phyloP scores from a whole-genome alignment of 495 filamentous ascomycete genomes.

The Penicillium robsamsonii region DNA sequence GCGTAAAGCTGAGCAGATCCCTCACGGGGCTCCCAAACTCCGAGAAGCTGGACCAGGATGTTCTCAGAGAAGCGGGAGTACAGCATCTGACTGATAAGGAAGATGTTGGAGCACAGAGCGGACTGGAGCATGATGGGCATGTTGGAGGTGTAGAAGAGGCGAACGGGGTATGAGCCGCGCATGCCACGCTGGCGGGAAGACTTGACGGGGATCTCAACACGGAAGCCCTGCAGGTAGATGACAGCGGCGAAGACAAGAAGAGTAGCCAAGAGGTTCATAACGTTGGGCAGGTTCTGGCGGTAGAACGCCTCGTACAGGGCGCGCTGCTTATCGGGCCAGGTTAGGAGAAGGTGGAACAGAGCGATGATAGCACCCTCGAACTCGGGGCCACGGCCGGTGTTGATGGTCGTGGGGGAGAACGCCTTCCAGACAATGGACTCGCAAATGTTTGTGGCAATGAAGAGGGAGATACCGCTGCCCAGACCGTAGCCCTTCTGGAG shows the following conservation, averaged over 20 bases:
- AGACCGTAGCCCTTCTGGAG: slow-evolving; percentile 99
- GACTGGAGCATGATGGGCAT: slow-evolving; percentile 99
- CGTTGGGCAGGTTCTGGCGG: slow-evolving; percentile 98
- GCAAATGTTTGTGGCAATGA: slow-evolving; percentile 99
- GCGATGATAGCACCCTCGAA: slow-evolving; percentile 99
- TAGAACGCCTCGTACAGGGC: slow-evolving; percentile 98
- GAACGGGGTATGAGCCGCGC: slow-evolving; percentile 72
- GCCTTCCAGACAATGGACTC: slow-evolving; percentile 99
- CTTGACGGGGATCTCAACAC: slow-evolving; percentile 99
- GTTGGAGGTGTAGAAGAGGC: slow-evolving; percentile 65
- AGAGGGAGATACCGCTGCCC: slow-evolving; percentile 96
- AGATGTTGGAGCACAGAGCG: slow-evolving; percentile 97
- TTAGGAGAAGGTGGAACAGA: slow-evolving; percentile 95
- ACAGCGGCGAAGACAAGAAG: slow-evolving; percentile 92
- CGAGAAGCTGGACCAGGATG: slow-evolving; percentile 91
- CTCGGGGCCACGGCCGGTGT: slow-evolving; percentile 97
- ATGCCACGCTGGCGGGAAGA: slow-evolving; percentile 98
- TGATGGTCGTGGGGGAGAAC: slow-evolving; percentile 98
- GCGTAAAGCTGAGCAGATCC: slow-evolving; percentile 95
- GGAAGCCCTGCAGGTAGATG: slow-evolving; percentile 99
- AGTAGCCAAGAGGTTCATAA: slow-evolving; percentile 97
- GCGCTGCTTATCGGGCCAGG: slow-evolving; percentile 97
- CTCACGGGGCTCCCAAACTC: slow-evolving; percentile 97
- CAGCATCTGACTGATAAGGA: slow-evolving; percentile 97
- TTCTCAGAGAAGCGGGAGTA: slow-evolving; percentile 98